Percentiles rank a stretch among this genome's conserved stretches.
Conservation (phyloP, 2,329 filamentous ascomycete species). For the Meredithiella fracta region DNA sequence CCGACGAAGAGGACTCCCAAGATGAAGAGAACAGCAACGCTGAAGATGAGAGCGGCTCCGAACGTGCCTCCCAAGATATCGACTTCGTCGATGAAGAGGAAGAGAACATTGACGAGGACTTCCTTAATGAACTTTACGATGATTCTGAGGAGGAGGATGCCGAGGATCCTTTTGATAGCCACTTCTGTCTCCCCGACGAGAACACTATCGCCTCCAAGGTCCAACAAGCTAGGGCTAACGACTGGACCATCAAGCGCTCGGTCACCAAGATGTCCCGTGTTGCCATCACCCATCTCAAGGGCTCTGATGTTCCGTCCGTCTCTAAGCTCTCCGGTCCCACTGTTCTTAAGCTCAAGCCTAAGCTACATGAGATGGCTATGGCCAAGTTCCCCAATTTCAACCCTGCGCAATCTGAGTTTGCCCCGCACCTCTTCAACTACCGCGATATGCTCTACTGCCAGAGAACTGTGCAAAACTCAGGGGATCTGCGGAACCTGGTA, state of each 20-base stretch:
- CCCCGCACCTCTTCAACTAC: slow-evolving; percentile 64
- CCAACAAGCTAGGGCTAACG: slow-evolving; percentile 30
- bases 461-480: slow-evolving; percentile 51
- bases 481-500: slow-evolving; percentile 50
- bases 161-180: slow-evolving; percentile 60
- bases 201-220: slow-evolving; percentile 38
- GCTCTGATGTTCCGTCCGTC: slow-evolving; percentile 1
- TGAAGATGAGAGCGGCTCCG: slow-evolving; percentile 12
- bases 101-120: slow-evolving; percentile 29
- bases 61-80: slow-evolving; percentile 24
- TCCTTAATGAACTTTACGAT: slow-evolving; percentile 19
- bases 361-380: slow-evolving; percentile 39
- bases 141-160: slow-evolving; percentile 37
- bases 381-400: slow-evolving; percentile 42
- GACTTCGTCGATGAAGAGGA: slow-evolving; percentile 22
- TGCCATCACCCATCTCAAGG: slow-evolving; percentile 30
- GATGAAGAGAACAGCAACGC: slow-evolving; percentile 16
- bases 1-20: slow-evolving; percentile 17
- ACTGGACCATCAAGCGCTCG: slow-evolving; percentile 35
- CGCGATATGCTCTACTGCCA: slow-evolving; percentile 63
- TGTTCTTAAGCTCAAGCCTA: slow-evolving; percentile 51
- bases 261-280: slow-evolving; percentile 31
- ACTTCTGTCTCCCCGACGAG: slow-evolving; percentile 57
- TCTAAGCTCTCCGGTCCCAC: slow-evolving; percentile 24
- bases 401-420: slow-evolving; percentile 45